A percentile compares a stretch with the other conserved stretches of the same genome.
Evolutionary conservation across 345 rosid species (phyloP).

Genomic region (Pistacia atlantica): DNA sequence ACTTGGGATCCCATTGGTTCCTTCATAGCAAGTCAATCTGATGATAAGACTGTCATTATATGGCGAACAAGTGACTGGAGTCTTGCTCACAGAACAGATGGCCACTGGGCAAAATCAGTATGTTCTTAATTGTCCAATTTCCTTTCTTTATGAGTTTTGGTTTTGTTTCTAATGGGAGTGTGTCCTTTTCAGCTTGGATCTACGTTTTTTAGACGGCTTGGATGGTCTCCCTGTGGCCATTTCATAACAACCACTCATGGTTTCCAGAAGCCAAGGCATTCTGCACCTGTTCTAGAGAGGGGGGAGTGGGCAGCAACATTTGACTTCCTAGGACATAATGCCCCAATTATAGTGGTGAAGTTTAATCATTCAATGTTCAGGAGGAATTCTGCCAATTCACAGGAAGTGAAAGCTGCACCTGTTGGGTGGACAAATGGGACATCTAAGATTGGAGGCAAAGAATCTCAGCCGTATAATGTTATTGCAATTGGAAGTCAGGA

Average conservation of each 20-base stretch:
- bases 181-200: constrained; percentile 78
- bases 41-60: constrained; percentile 96
- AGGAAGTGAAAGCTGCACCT: constrained; percentile 55
- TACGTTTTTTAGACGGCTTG: constrained; percentile 98
- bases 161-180: constrained; percentile 25
- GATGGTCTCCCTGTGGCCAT: constrained; percentile 99
- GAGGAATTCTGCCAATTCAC: constrained; percentile 48
- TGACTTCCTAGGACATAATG: constrained; percentile 98
- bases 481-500: constrained; percentile 99
- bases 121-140: constrained; percentile 19
- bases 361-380: constrained; percentile 97
- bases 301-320: constrained; percentile 99
- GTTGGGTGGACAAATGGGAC: constrained; percentile 90
- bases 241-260: constrained; percentile 98
- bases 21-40: constrained; percentile 97
- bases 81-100: constrained; percentile 91
- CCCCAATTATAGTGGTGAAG: constrained; percentile 92
- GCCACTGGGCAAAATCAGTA: constrained; percentile 99
- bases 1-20: constrained; percentile 99
- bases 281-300: constrained; percentile 98
- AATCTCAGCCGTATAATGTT: constrained; percentile 83
- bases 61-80: constrained; percentile 99
- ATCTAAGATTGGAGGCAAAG: constrained; percentile 78
- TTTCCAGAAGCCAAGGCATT: constrained; percentile 99
- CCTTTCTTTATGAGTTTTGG: constrained; percentile 13